Conservation (phyloP, 2,329 filamentous ascomycete genomes). For the Seiridium unicorne region DNA sequence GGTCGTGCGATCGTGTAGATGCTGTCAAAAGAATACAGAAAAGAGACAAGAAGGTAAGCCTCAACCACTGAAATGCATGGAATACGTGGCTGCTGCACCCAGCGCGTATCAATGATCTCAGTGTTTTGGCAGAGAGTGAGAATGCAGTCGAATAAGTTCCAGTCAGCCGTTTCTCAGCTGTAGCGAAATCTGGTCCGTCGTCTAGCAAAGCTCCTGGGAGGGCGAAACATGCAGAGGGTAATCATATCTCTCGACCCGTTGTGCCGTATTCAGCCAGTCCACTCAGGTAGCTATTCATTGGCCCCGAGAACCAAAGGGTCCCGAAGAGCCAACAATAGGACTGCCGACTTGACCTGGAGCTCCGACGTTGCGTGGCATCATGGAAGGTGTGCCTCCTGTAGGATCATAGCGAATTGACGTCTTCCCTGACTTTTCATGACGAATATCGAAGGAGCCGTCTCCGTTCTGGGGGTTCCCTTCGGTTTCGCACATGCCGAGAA, state of each 20-base stretch:
- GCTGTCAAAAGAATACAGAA: background rate
- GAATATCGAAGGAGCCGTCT: slow-evolving; percentile 80
- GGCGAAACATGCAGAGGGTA: too few species aligned
- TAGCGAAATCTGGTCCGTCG: too few species aligned
- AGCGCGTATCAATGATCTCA: slow-evolving; percentile 5
- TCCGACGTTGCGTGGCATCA: slow-evolving; percentile 45
- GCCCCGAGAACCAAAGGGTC: slow-evolving; percentile 3
- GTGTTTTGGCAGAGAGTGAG: background rate
- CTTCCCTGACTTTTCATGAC: slow-evolving; percentile 40
- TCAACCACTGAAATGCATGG: background rate
- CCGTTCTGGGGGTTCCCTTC: slow-evolving; percentile 85
- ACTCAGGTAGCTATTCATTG: background rate
- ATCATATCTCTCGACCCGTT: too few species aligned
- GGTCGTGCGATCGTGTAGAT: background rate
- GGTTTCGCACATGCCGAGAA: slow-evolving; percentile 85
- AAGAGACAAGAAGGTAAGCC: background rate
- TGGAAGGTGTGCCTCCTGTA: slow-evolving; percentile 41
- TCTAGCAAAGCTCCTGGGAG: too few species aligned
- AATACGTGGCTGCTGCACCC: slow-evolving; percentile 12
- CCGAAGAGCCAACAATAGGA: slow-evolving; percentile 37
- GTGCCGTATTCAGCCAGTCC: too few species aligned
- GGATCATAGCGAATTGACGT: slow-evolving; percentile 54
- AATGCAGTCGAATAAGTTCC: too few species aligned
- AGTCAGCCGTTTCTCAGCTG: too few species aligned
- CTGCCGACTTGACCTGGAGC: slow-evolving; percentile 70